Conservation (phyloP, 495 filamentous ascomycete genomes). For the Lindgomyces ingoldianus region DNA sequence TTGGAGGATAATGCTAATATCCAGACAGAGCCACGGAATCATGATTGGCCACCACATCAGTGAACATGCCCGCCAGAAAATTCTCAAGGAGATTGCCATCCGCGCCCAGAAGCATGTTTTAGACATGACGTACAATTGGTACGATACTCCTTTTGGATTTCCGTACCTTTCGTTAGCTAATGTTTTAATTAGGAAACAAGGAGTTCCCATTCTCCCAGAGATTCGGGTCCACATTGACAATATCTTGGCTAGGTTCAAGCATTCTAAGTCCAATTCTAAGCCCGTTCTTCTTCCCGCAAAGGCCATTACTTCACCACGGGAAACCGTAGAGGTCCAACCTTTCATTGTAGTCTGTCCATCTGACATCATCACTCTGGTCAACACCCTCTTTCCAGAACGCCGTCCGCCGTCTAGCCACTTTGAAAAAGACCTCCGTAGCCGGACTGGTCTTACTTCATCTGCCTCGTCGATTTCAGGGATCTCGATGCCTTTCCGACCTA, state of each 20-base stretch:
- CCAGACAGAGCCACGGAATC: constrained; percentile 70
- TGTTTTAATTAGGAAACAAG: constrained; percentile 54
- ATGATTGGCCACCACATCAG: constrained; percentile 89
- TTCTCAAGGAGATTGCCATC: constrained; percentile 79
- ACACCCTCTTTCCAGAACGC: constrained; percentile 68
- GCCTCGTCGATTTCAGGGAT: constrained; percentile 68
- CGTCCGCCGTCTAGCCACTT: constrained; percentile 54
- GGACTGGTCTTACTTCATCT: constrained; percentile 57
- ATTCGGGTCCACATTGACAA: constrained; percentile 75
- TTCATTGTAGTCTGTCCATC: constrained; percentile 74
- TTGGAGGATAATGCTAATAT: constrained; percentile 38
- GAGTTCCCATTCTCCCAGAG: constrained; percentile 62
- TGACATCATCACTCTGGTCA: constrained; percentile 69
- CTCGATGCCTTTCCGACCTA: constrained; percentile 49
- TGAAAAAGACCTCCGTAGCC: constrained; percentile 48
- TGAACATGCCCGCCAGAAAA: constrained; percentile 83
- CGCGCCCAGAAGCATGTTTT: constrained; percentile 73
- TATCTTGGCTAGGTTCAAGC: constrained; percentile 68
- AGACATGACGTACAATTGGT: constrained; percentile 57
- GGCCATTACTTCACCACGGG: constrained; percentile 67
- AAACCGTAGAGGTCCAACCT: constrained; percentile 70
- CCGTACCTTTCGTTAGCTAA: constrained; percentile 13
- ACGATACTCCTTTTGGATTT: constrained; percentile 29
- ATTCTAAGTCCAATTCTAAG: constrained; percentile 54
- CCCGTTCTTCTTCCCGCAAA: constrained; percentile 66